Evolutionary conservation across 75 land plant species (phyloP).

Genomic region (Sequoia sempervirens): DNA sequence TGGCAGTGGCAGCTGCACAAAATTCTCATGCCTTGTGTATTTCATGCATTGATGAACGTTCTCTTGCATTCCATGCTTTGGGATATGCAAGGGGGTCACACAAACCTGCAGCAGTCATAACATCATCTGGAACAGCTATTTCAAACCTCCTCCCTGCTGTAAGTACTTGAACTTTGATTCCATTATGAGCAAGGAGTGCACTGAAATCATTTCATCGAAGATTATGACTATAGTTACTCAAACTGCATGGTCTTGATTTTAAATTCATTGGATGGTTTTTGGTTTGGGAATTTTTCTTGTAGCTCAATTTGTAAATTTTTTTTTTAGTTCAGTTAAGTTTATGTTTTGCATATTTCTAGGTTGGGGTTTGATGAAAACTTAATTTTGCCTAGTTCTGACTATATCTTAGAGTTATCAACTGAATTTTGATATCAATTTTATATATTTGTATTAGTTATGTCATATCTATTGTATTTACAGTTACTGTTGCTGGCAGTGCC

Average conservation of each 20-base stretch:
- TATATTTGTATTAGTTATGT: background rate
- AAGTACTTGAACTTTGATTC: slow-evolving; percentile 12
- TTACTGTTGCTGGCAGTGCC: background rate
- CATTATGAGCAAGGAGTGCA: background rate
- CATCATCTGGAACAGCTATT: slow-evolving; percentile 97
- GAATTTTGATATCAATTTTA: background rate
- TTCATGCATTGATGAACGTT: slow-evolving; percentile 90
- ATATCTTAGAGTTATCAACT: background rate
- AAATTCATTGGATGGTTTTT: background rate
- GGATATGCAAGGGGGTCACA: slow-evolving; percentile 89
- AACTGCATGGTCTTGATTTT: background rate
- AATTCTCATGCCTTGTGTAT: slow-evolving; percentile 66
- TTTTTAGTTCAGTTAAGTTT: background rate
- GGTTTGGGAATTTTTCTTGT: background rate
- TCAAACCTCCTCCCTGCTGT: slow-evolving; percentile 97
- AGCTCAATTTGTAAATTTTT: background rate
- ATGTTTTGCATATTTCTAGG: background rate
- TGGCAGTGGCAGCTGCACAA: slow-evolving; percentile 77
- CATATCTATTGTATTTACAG: background rate
- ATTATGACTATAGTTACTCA: background rate
- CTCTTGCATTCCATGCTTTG: slow-evolving; percentile 92
- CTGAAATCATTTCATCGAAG: background rate
- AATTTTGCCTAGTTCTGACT: background rate
- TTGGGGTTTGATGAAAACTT: background rate
- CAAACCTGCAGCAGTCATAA: slow-evolving; percentile 86